A percentile compares a stretch with the other conserved stretches of the same genome.
Conservation (phyloP, 148 eudicot species). For the Silene uniflora region DNA sequence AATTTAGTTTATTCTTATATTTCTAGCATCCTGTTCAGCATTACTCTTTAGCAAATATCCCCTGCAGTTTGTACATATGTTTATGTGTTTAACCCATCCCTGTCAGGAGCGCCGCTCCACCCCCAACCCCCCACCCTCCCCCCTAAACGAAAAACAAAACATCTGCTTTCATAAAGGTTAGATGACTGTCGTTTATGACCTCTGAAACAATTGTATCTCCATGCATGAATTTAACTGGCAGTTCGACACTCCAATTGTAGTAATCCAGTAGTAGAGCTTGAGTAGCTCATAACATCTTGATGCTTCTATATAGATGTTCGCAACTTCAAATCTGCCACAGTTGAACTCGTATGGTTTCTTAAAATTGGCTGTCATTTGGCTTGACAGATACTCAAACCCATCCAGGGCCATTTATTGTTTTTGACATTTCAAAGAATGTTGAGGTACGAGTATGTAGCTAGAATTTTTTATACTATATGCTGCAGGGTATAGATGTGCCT, state of each 20-base stretch:
- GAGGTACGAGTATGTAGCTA: conserved; percentile 48
- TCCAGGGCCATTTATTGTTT: conserved; percentile 82
- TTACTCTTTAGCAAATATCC: neutral
- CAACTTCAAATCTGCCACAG: neutral
- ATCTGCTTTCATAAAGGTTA: neutral
- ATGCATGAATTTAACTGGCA: neutral
- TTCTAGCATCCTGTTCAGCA: neutral
- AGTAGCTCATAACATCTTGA: neutral
- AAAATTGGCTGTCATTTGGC: conserved; percentile 7
- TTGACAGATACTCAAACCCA: conserved; percentile 59
- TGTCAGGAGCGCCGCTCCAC: no score
- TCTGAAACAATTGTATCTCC: neutral
- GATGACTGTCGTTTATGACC: neutral
- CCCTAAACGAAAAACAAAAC: neutral
- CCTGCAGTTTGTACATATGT: neutral
- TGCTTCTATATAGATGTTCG: neutral
- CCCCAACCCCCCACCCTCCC: neutral
- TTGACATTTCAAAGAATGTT: conserved; percentile 58
- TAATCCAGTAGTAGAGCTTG: neutral
- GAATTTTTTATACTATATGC: neutral
- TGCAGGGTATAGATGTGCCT: neutral
- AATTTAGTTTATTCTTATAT: neutral
- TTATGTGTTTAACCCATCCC: neutral
- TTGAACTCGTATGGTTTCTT: neutral
- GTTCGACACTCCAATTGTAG: neutral